A percentile compares a stretch with the other conserved stretches of the same genome.
Evolutionary conservation across 768 basidiomycete genomes (phyloP).

Genomic region (Mycena kentingensis): DNA sequence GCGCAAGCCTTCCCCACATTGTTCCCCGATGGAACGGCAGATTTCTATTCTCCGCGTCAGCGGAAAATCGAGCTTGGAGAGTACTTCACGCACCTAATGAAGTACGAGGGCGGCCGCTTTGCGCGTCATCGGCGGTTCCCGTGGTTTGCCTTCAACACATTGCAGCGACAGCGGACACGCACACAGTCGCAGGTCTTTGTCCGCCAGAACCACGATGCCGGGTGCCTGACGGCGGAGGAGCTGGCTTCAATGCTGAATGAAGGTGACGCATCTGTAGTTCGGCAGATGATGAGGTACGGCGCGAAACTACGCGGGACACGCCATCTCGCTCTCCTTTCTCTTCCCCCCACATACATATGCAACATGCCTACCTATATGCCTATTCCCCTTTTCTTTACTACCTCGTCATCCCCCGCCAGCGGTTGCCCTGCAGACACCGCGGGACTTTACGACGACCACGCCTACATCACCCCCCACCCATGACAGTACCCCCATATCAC

Average conservation of each 20-base stretch:
- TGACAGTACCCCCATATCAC: no score
- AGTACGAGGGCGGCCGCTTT: conserved; percentile 6
- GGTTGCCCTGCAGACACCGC: no score
- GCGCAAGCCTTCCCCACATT: conserved; percentile 6
- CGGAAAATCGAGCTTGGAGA: not conserved
- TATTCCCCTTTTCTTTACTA: no score
- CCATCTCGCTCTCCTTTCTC: no score
- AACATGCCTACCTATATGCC: no score
- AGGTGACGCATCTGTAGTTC: no score
- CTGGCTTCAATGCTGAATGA: not conserved
- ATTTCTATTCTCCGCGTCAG: not conserved
- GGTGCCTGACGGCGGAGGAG: not conserved
- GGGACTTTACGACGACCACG: no score
- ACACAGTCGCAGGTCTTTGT: not conserved
- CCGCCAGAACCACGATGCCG: not conserved
- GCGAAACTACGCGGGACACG: not conserved
- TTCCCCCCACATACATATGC: no score
- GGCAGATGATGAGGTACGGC: conserved; percentile 6
- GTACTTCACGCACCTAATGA: conserved; percentile 1
- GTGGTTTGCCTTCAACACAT: conserved; percentile 6
- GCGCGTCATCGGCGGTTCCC: conserved; percentile 4
- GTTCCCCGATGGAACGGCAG: conserved; percentile 5
- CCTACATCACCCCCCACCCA: no score
- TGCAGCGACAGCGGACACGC: conserved; percentile 3
- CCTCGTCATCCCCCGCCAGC: no score